A percentile compares a stretch with the other conserved stretches of the same genome.
Conservation (phyloP, 495 filamentous ascomycete genomes). For the Jackrogersella minutella region DNA sequence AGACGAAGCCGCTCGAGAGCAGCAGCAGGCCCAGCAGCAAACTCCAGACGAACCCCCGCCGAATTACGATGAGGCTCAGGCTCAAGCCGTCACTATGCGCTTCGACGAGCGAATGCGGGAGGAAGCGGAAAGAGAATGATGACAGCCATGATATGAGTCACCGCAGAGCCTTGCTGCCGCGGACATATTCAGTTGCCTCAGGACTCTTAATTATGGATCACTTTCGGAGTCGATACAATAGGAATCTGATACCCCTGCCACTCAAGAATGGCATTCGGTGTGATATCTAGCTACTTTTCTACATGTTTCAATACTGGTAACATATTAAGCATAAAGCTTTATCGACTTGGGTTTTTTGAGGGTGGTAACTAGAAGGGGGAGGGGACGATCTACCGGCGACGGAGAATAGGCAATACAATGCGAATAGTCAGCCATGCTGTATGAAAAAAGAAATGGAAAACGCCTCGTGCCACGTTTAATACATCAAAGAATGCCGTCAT, state of each 20-base stretch:
- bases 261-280: conserved; percentile 6
- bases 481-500: not conserved
- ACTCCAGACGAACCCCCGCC: conserved; percentile 84
- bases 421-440: not conserved
- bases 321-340: not conserved
- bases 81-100: conserved; percentile 68
- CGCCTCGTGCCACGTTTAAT: not conserved
- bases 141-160: not conserved
- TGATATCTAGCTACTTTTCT: conserved; percentile 2
- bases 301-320: conserved; percentile 5
- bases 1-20: conserved; percentile 32
- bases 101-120: conserved; percentile 58
- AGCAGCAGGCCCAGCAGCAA: conserved; percentile 46
- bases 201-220: conserved; percentile 5
- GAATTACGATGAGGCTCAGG: conserved; percentile 91
- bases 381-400: not conserved
- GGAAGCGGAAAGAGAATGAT: conserved; percentile 54
- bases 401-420: conserved; percentile 1
- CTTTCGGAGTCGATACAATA: conserved; percentile 22
- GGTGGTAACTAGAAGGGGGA: not conserved
- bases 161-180: not conserved
- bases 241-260: conserved; percentile 36
- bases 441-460: not conserved
- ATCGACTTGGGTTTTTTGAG: too few species aligned
- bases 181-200: conserved; percentile 5